A percentile compares a stretch with the other conserved stretches of the same genome.
Evolutionary conservation across 208 protist genomes (phyloP).

Genomic region (Blastocrithidia nonstop): DNA sequence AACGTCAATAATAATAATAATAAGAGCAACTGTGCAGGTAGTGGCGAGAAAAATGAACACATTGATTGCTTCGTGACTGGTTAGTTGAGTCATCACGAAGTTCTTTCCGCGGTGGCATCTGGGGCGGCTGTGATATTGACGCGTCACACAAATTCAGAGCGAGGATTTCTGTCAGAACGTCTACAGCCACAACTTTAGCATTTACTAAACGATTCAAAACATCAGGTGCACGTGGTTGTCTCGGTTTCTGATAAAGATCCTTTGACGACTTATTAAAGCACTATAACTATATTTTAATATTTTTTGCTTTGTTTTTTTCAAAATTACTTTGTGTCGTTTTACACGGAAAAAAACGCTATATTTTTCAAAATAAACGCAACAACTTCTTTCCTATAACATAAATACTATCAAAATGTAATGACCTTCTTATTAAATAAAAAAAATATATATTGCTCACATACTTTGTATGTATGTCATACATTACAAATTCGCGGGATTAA

Average conservation of each 20-base stretch:
- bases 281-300: constrained; percentile 8
- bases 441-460: too few relatives aligned
- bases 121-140: constrained; percentile 77
- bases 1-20: too few relatives aligned
- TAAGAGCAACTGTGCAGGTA: too few relatives aligned
- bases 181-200: constrained; percentile 25
- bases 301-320: constrained; percentile 1
- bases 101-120: constrained; percentile 62
- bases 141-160: constrained; percentile 89
- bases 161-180: constrained; percentile 51
- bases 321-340: not conserved
- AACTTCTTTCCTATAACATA: not conserved
- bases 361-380: not conserved
- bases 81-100: constrained; percentile 90
- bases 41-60: constrained; percentile 10
- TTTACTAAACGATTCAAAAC: constrained; percentile 28
- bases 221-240: constrained; percentile 29
- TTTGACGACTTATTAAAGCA: constrained; percentile 51
- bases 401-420: not conserved
- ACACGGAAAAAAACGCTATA: not conserved
- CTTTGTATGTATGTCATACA: too few relatives aligned
- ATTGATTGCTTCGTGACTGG: constrained; percentile 75
- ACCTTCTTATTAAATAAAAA: too few relatives aligned
- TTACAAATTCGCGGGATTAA: too few relatives aligned
- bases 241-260: constrained; percentile 58